A percentile compares a stretch with the other conserved stretches of the same genome.
Conservation (phyloP, 1,284 basidiomycete genomes). For the Grifola frondosa region DNA sequence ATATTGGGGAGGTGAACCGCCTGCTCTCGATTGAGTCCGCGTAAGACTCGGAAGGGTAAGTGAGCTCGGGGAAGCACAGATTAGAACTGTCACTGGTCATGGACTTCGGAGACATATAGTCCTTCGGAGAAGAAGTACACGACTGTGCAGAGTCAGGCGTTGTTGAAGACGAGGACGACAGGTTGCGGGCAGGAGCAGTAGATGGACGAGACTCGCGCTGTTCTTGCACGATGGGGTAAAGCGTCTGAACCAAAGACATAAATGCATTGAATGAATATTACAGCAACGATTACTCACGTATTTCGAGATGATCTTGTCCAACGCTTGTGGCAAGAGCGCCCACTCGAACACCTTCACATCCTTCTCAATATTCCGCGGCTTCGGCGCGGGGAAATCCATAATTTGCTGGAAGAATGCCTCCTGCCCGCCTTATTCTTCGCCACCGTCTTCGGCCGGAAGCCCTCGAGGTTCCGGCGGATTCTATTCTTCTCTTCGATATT, state of each 20-base stretch:
- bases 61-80: constrained; percentile 8
- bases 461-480: constrained; percentile 91
- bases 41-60: too few species aligned
- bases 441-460: constrained; percentile 87
- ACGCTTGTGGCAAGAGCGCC: constrained; percentile 74
- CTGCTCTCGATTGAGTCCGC: too few species aligned
- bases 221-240: constrained; percentile 11
- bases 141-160: constrained; percentile 11
- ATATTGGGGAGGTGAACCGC: too few species aligned
- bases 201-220: constrained; percentile 6
- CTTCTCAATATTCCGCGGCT: constrained; percentile 96
- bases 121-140: constrained; percentile 8
- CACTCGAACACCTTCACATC: constrained; percentile 98
- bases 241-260: constrained; percentile 7
- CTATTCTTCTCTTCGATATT: constrained; percentile 96
- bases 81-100: constrained; percentile 13
- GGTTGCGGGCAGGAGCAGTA: constrained; percentile 3
- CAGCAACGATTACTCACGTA: constrained; percentile 65
- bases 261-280: not conserved
- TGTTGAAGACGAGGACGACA: constrained; percentile 7
- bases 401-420: constrained; percentile 91
- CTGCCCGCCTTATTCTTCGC: constrained; percentile 80
- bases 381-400: constrained; percentile 94
- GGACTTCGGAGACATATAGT: constrained; percentile 3
- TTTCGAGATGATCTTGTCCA: constrained; percentile 94